Base-by-base conservation (phyloP, 2,329 filamentous ascomycete species). In the Beauveria scarabaeidicola region DNA sequence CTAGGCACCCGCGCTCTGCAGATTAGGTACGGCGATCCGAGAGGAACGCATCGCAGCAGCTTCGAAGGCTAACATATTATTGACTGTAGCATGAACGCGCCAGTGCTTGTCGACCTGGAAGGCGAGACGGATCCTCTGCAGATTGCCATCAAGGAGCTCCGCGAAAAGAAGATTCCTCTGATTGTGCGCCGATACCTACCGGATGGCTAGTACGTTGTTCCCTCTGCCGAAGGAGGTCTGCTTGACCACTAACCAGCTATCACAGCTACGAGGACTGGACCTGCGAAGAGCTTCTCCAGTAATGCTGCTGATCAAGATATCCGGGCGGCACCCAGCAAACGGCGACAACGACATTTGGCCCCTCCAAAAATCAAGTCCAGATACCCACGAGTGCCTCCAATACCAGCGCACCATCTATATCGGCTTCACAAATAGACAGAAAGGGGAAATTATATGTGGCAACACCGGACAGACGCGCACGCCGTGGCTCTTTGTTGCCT, bases 221-320 rank as follows among this genome's bases (percentile, higher is more conserved):
- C 32, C 25, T 36, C 5, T 36, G 13, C 19, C 25, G 3, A 52
- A 8, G 13, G 23, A n/a, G 8, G 23, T 13, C 5, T 25, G 3
- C 25, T 46, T 52, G 52, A 5, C 19, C 17, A 36, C 66, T 69
- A 63, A 71, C 64, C 27, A 15, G 38, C 54, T 19, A 25, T 29
- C 38, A n/a, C 66, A 93, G 89, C 78, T 97, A 97, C 75, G 94
- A 99, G 81, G 94, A 99, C 74, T 99, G 94, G 94, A 96, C 92
- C 40, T 97, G 92, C 76, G 94, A 97, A 77, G 94, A 99, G 76
- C 81, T 97, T 64, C 82, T 96, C 59, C 82, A 84, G 73, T 85
- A 73, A 69, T 72, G 5, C n/a, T 19, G 5, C 21, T 67, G 58
- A 53, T 23, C 13, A n/a, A 23, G 17, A 29, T 3, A 43, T 23